Percentiles rank a stretch among this genome's conserved stretches.
phyloP scores from a whole-genome alignment of 192 early-diverging fungal genomes.

The Coemansia umbellata region DNA sequence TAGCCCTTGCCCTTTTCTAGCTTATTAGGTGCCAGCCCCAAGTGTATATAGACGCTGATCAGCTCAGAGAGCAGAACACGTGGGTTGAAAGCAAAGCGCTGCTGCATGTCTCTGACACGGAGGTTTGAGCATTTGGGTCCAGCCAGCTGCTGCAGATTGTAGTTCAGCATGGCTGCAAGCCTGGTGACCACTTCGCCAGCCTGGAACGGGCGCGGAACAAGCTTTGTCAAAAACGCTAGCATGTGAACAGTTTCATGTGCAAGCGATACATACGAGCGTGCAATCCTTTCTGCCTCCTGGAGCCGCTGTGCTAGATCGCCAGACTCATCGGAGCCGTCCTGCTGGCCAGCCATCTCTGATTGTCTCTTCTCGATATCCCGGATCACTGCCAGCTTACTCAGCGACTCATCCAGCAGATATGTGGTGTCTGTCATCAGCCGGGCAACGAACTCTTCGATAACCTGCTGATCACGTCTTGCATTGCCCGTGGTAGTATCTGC shows the following conservation, averaged over 20 bases:
- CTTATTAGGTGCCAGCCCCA: slow-evolving; percentile 41
- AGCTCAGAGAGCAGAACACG: slow-evolving; percentile 77
- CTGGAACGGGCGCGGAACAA: slow-evolving; percentile 82
- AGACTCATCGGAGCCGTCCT: slow-evolving; percentile 53
- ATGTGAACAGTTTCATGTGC: slow-evolving; percentile 93
- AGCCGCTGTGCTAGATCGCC: slow-evolving; percentile 17
- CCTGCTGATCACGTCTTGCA: slow-evolving; percentile 24
- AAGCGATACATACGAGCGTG: slow-evolving; percentile 77
- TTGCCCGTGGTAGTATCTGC: slow-evolving; percentile 29
- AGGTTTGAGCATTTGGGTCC: slow-evolving; percentile 89
- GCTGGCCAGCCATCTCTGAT: slow-evolving; percentile 52
- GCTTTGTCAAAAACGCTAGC: slow-evolving; percentile 77
- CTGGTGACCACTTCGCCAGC: slow-evolving; percentile 84
- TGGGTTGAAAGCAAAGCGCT: slow-evolving; percentile 89
- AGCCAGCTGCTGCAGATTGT: slow-evolving; percentile 83
- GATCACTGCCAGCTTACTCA: slow-evolving; percentile 84
- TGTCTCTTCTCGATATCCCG: slow-evolving; percentile 77
- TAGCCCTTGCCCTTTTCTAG: slow-evolving; percentile 25
- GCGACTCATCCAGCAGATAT: slow-evolving; percentile 89
- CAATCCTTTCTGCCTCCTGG: slow-evolving; percentile 72
- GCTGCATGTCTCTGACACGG: slow-evolving; percentile 63
- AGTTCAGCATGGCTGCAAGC: slow-evolving; percentile 97
- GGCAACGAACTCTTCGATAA: slow-evolving; percentile 74
- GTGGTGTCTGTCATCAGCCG: slow-evolving; percentile 95
- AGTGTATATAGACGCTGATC: slow-evolving; percentile 78